Conservation (phyloP, 2,329 filamentous ascomycete species). For the Aspergillus unguis region DNA sequence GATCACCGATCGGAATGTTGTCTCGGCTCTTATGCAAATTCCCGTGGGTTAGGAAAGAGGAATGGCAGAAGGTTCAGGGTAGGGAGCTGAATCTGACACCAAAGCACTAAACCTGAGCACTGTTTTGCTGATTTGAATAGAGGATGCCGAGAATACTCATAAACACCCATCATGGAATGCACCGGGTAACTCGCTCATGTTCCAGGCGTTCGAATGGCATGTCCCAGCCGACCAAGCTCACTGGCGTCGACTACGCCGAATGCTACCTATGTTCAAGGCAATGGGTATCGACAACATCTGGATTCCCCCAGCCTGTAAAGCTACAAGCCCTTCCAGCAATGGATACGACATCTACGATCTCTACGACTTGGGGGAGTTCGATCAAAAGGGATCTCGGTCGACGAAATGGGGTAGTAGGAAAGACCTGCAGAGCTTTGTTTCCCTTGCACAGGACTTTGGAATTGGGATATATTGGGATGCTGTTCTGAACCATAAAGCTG, state of each 20-base stretch:
- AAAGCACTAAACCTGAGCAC: not conserved
- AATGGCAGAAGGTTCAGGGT: conserved; percentile 28
- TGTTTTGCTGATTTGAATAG: conserved; percentile 12
- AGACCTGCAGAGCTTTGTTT: conserved; percentile 55
- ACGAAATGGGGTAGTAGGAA: conserved; percentile 69
- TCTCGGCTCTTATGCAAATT: conserved; percentile 12
- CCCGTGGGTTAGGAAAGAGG: conserved; percentile 11
- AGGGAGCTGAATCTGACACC: not conserved
- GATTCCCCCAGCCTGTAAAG: conserved; percentile 71
- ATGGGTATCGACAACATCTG: conserved; percentile 63
- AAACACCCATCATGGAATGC: conserved; percentile 30
- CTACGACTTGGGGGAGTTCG: conserved; percentile 68
- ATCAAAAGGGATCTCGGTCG: conserved; percentile 60
- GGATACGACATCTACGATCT: conserved; percentile 70
- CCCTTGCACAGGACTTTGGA: conserved; percentile 50
- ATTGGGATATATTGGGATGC: conserved; percentile 66
- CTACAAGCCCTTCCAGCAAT: conserved; percentile 58
- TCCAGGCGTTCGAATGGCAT: conserved; percentile 74
- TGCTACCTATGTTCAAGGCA: conserved; percentile 53
- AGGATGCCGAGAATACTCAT: conserved; percentile 23
- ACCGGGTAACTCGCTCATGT: conserved; percentile 49
- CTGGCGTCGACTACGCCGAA: conserved; percentile 56
- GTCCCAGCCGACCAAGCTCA: conserved; percentile 59
- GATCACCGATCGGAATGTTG: conserved; percentile 9
- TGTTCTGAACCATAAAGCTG: conserved; percentile 70